Conservation (phyloP, 352 stramenopile genomes). For the Phytophthora palmivora region DNA sequence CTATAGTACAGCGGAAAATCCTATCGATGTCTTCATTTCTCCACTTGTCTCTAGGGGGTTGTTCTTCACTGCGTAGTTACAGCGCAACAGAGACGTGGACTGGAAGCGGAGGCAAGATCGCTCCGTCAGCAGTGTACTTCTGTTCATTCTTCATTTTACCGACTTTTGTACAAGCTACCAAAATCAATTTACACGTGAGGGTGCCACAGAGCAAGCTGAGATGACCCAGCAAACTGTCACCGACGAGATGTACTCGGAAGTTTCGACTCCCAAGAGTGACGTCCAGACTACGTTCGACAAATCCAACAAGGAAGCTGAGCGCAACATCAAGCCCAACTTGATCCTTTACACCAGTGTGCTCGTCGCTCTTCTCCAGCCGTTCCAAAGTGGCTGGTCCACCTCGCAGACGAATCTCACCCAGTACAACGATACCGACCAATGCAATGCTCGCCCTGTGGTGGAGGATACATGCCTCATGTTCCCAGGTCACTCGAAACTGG, state of each 20-base stretch:
- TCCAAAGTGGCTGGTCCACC: conserved; percentile 64
- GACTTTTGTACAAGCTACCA: conserved; percentile 15
- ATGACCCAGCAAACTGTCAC: conserved; percentile 31
- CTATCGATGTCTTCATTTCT: neutral
- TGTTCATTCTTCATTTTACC: conserved; percentile 28
- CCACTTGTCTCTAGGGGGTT: conserved; percentile 26
- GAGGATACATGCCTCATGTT: conserved; percentile 32
- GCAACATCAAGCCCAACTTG: conserved; percentile 34
- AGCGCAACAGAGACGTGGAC: conserved; percentile 17
- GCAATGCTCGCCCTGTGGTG: conserved; percentile 23
- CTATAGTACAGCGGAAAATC: neutral
- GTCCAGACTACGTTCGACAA: conserved; percentile 24
- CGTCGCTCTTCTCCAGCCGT: conserved; percentile 51
- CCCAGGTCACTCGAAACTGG: conserved; percentile 22
- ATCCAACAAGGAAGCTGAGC: conserved; percentile 35
- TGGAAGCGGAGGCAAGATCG: neutral
- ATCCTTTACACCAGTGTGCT: conserved; percentile 57
- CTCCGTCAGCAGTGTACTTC: conserved; percentile 3
- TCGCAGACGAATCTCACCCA: conserved; percentile 59
- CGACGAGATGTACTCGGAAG: conserved; percentile 35
- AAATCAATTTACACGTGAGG: neutral
- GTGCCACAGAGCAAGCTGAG: conserved; percentile 2
- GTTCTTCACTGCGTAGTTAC: too few relatives aligned
- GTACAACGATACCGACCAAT: conserved; percentile 27
- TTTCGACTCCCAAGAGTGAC: neutral